phyloP scores from a whole-genome alignment of 768 basidiomycete species.

The Naganishia vishniacii region DNA sequence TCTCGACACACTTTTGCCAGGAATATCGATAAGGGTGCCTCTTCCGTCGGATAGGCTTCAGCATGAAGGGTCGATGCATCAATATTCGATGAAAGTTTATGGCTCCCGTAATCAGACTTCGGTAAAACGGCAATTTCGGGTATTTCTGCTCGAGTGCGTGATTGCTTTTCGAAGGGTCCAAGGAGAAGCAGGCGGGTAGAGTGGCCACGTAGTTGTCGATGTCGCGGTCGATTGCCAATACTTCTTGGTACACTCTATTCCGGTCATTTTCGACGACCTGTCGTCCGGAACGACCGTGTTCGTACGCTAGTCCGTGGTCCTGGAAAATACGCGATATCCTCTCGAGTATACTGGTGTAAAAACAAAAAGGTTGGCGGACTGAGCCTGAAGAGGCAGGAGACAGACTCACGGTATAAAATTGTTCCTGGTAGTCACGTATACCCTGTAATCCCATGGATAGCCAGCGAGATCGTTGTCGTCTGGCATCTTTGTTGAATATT shows the following conservation, averaged over 20 bases:
- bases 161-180: slow-evolving; percentile 22
- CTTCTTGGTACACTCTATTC: slow-evolving; percentile 22
- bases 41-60: slow-evolving; percentile 17
- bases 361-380: neutral
- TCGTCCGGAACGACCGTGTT: slow-evolving; percentile 15
- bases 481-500: slow-evolving; percentile 25
- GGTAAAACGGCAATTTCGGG: slow-evolving; percentile 20
- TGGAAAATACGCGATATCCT: slow-evolving; percentile 24
- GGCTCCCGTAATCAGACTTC: slow-evolving; percentile 17
- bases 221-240: slow-evolving; percentile 19
- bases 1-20: slow-evolving; percentile 25
- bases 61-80: slow-evolving; percentile 26
- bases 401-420: slow-evolving; percentile 24
- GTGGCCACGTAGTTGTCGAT: slow-evolving; percentile 16
- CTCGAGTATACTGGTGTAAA: slow-evolving; percentile 19
- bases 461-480: slow-evolving; percentile 19
- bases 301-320: slow-evolving; percentile 21
- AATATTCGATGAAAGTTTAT: slow-evolving; percentile 21
- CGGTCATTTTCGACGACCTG: slow-evolving; percentile 9
- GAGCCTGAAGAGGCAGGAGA: neutral
- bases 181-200: slow-evolving; percentile 20
- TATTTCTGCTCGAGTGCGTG: slow-evolving; percentile 23
- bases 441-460: slow-evolving; percentile 24
- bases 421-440: slow-evolving; percentile 21
- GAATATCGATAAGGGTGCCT: slow-evolving; percentile 24